Evolutionary conservation across 2,329 filamentous ascomycete species (phyloP).

Genomic region (Calonectria crousiana): DNA sequence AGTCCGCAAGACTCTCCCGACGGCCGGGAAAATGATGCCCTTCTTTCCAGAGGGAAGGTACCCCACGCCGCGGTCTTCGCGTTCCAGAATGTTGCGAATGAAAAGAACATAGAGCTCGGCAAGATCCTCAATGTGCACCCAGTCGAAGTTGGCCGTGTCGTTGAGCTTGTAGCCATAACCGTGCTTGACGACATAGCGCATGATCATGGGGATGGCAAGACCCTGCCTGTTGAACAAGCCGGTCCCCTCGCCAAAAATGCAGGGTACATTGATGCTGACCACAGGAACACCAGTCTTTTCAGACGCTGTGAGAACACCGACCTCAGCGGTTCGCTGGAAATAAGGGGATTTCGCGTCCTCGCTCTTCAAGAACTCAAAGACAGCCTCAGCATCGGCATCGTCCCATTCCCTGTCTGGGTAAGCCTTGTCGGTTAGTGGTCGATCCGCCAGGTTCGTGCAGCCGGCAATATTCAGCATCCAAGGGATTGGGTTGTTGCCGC

Average conservation of each 20-base stretch:
- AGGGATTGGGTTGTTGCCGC: background rate
- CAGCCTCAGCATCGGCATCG: conserved; percentile 1
- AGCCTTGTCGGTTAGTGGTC: background rate
- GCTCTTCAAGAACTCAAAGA: conserved; percentile 19
- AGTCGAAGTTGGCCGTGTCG: conserved; percentile 17
- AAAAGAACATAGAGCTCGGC: conserved; percentile 22
- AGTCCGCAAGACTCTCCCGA: background rate
- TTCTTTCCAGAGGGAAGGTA: conserved; percentile 16
- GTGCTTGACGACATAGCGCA: conserved; percentile 18
- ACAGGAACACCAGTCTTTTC: conserved; percentile 18
- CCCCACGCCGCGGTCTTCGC: conserved; percentile 13
- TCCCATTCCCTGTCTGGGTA: conserved; percentile 14
- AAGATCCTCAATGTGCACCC: conserved; percentile 23
- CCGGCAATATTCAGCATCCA: conserved; percentile 18
- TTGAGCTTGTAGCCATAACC: conserved; percentile 21
- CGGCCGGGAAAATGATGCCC: conserved; percentile 17
- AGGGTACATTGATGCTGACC: conserved; percentile 13
- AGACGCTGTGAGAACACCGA: conserved; percentile 1
- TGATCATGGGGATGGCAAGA: conserved; percentile 7
- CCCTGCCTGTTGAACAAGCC: conserved; percentile 20
- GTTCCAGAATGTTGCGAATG: conserved; percentile 5
- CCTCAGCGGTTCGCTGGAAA: conserved; percentile 15
- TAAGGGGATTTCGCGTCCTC: conserved; percentile 13
- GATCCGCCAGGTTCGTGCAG: conserved; percentile 17
- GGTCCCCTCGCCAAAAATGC: conserved; percentile 16